These are phyloP conservation scores for Leccinum angustisporum DNA, from an alignment of 1,284 basidiomycete species.

Conservation along the genomic window DNA sequence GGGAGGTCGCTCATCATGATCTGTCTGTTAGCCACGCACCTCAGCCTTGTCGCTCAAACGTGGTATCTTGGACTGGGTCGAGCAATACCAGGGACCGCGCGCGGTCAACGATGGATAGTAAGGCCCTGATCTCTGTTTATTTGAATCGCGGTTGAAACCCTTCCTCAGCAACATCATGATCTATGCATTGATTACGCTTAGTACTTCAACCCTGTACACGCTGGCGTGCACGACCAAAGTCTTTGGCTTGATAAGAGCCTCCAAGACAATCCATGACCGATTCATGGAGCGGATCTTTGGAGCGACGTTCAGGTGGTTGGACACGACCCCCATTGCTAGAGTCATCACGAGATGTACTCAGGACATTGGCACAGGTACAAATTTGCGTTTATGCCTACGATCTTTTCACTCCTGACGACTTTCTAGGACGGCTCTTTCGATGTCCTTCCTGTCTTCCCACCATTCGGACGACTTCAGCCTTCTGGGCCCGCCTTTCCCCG, in stretches of 20 bases:
- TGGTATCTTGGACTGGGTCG: constrained; percentile 58
- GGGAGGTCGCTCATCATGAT: constrained; percentile 39
- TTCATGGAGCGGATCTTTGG: constrained; percentile 59
- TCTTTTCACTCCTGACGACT: neutral
- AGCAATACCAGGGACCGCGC: constrained; percentile 41
- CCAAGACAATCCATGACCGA: constrained; percentile 52
- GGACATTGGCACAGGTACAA: constrained; percentile 21
- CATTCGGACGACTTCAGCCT: constrained; percentile 68
- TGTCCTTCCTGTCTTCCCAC: constrained; percentile 70
- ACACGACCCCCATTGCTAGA: constrained; percentile 37
- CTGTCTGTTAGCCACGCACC: constrained; percentile 23
- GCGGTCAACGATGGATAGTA: constrained; percentile 36
- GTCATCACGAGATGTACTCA: constrained; percentile 23
- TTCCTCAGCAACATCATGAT: constrained; percentile 3
- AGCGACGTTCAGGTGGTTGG: constrained; percentile 54
- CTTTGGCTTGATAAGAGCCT: constrained; percentile 51
- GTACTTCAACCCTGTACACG: constrained; percentile 1
- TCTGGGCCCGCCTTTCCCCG: constrained; percentile 33
- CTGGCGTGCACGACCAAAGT: constrained; percentile 30
- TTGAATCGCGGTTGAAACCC: neutral
- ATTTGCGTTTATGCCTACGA: constrained; percentile 3
- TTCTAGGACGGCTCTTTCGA: constrained; percentile 21
- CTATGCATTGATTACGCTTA: constrained; percentile 1
- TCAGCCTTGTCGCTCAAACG: constrained; percentile 37
- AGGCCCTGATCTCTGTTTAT: constrained; percentile 3